These are phyloP conservation scores for Bonia amplexicaulis DNA, from an alignment of 176 grass and related monocot species.

Conservation along the genomic window DNA sequence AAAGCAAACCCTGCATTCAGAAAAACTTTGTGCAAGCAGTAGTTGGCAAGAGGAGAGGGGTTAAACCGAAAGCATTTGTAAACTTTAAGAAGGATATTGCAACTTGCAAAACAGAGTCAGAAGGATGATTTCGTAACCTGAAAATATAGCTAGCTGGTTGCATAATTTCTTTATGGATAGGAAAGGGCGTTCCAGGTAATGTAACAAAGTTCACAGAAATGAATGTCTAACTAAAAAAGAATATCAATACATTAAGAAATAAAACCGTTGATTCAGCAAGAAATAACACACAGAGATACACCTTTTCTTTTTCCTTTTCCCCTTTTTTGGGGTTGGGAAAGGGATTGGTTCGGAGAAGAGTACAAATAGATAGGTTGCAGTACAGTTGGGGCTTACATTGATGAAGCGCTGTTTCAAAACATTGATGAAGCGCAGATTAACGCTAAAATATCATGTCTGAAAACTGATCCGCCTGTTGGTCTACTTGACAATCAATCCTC, in stretches of 20 bases:
- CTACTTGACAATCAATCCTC: slow-evolving; percentile 3
- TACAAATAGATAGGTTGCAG: slow-evolving; percentile 36
- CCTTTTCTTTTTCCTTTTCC: background rate
- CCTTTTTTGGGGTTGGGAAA: slow-evolving; percentile 13
- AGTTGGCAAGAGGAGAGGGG: background rate
- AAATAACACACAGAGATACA: background rate
- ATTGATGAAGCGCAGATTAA: background rate
- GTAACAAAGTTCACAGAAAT: background rate
- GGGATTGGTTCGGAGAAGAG: slow-evolving; percentile 21
- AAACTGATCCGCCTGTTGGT: slow-evolving; percentile 13
- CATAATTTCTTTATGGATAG: background rate
- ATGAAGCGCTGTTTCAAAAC: background rate
- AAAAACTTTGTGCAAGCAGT: background rate
- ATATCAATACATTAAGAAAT: slow-evolving; percentile 27
- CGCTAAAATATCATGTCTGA: background rate
- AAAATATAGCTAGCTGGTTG: background rate
- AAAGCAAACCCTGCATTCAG: background rate
- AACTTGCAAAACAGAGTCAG: background rate
- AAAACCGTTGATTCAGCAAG: background rate
- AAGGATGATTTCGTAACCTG: background rate
- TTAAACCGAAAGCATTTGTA: background rate
- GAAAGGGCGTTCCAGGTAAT: background rate
- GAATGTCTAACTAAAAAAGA: slow-evolving; percentile 12
- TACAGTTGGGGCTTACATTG: slow-evolving; percentile 39
- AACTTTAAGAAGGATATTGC: background rate